A percentile compares a stretch with the other conserved stretches of the same genome.
phyloP scores from a whole-genome alignment of 441 rosid species.

The Syzygium syzygioides region DNA sequence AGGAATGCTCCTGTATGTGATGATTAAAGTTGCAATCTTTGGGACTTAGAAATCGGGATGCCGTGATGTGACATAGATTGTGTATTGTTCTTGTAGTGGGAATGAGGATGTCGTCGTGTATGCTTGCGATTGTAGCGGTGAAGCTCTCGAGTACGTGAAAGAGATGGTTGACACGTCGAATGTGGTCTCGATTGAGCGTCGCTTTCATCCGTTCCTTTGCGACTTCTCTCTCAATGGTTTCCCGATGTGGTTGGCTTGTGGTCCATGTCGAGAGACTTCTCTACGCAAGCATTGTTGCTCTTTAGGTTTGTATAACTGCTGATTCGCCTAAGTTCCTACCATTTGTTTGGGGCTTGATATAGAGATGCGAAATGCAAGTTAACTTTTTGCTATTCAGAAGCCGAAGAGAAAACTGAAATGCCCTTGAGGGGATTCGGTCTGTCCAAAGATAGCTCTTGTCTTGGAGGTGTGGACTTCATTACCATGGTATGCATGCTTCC shows the following conservation, averaged over 20 bases:
- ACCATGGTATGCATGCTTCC: constrained; percentile 49
- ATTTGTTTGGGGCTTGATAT: not conserved
- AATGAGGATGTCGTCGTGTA: constrained; percentile 46
- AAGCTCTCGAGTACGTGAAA: constrained; percentile 57
- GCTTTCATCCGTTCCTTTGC: constrained; percentile 54
- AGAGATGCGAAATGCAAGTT: not conserved
- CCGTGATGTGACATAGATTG: not conserved
- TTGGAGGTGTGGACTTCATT: constrained; percentile 70
- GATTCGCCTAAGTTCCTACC: not conserved
- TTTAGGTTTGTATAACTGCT: constrained; percentile 21
- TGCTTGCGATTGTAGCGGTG: constrained; percentile 80
- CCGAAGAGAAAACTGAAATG: constrained; percentile 11
- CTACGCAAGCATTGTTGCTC: constrained; percentile 12
- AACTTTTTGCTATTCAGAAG: constrained; percentile 15
- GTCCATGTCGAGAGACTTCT: constrained; percentile 29
- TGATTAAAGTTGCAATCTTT: not conserved
- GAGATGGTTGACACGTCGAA: constrained; percentile 29
- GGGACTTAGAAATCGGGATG: not conserved
- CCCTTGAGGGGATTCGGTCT: constrained; percentile 3
- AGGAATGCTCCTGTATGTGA: not conserved
- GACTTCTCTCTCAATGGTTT: constrained; percentile 56
- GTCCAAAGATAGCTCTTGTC: constrained; percentile 32
- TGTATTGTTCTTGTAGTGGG: constrained; percentile 34
- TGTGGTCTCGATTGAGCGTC: constrained; percentile 11
- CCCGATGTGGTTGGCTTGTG: constrained; percentile 58